phyloP scores from a whole-genome alignment of 2,329 filamentous ascomycete genomes.

The Aspergillus pseudotamarii region DNA sequence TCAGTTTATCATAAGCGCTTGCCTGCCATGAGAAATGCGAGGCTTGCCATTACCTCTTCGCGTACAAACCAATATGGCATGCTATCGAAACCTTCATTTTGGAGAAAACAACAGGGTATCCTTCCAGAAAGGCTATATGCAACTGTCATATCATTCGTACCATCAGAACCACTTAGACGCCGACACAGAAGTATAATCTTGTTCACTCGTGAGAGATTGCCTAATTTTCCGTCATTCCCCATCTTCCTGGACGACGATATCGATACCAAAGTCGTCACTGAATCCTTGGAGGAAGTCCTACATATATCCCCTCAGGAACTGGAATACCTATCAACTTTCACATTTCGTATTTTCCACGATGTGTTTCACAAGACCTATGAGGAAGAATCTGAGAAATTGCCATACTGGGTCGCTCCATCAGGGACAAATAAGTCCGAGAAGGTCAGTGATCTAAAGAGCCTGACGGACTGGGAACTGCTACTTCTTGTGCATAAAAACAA shows the following conservation, averaged over 20 bases:
- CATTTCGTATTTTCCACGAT: conserved; percentile 74
- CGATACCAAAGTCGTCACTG: conserved; percentile 60
- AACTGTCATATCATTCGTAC: conserved; percentile 62
- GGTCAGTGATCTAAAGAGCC: conserved; percentile 9
- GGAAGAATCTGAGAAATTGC: conserved; percentile 63
- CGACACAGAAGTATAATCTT: conserved; percentile 68
- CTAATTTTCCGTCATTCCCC: conserved; percentile 66
- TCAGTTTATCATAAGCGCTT: conserved; percentile 72
- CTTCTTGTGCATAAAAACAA: conserved; percentile 41
- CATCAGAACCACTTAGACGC: conserved; percentile 59
- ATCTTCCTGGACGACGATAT: conserved; percentile 71
- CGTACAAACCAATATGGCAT: conserved; percentile 75
- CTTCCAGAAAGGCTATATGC: conserved; percentile 61
- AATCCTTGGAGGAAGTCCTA: conserved; percentile 44
- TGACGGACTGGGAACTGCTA: conserved; percentile 51
- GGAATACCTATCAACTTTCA: conserved; percentile 68
- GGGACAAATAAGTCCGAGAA: conserved; percentile 8
- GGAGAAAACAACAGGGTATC: conserved; percentile 55
- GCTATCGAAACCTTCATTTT: conserved; percentile 76
- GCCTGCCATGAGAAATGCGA: conserved; percentile 83
- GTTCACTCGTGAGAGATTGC: conserved; percentile 68
- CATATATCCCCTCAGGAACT: conserved; percentile 47
- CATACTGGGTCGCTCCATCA: conserved; percentile 80
- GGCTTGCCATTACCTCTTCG: conserved; percentile 77
- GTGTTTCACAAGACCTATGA: conserved; percentile 88